A percentile compares a stretch with the other conserved stretches of the same genome.
Evolutionary conservation across 2,329 filamentous ascomycete species (phyloP).

Genomic region (Fusarium sp.): DNA sequence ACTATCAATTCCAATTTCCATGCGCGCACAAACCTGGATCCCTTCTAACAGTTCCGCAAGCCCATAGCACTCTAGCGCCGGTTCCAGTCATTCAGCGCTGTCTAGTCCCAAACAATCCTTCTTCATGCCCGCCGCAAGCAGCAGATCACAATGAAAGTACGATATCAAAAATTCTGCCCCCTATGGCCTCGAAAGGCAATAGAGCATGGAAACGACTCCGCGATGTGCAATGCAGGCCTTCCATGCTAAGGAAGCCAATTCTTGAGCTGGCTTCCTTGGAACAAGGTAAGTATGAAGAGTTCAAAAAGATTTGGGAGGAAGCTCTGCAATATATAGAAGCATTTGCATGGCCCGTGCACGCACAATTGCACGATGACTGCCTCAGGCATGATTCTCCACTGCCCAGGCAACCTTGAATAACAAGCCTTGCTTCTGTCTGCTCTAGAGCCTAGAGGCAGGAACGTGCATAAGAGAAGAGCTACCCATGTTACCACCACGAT

Average conservation of each 20-base stretch:
- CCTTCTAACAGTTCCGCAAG: no score
- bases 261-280: conserved; percentile 61
- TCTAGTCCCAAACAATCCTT: conserved; percentile 50
- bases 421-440: conserved; percentile 1
- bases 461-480: background rate
- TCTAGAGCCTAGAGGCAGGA: background rate
- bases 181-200: conserved; percentile 69
- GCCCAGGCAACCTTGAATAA: conserved; percentile 7
- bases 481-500: background rate
- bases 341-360: conserved; percentile 4
- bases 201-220: conserved; percentile 62
- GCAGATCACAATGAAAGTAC: conserved; percentile 60
- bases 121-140: conserved; percentile 58
- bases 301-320: conserved; percentile 40
- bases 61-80: no score
- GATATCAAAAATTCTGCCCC: conserved; percentile 67
- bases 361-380: conserved; percentile 62
- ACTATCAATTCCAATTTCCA: no score
- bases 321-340: conserved; percentile 51
- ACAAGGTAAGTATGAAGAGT: conserved; percentile 69
- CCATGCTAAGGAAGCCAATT: conserved; percentile 59
- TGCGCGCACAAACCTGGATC: no score
- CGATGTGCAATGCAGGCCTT: conserved; percentile 69
- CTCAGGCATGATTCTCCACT: conserved; percentile 54
- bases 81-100: background rate